phyloP scores from a whole-genome alignment of 345 rosid species.

The Hibiscus syriacus region DNA sequence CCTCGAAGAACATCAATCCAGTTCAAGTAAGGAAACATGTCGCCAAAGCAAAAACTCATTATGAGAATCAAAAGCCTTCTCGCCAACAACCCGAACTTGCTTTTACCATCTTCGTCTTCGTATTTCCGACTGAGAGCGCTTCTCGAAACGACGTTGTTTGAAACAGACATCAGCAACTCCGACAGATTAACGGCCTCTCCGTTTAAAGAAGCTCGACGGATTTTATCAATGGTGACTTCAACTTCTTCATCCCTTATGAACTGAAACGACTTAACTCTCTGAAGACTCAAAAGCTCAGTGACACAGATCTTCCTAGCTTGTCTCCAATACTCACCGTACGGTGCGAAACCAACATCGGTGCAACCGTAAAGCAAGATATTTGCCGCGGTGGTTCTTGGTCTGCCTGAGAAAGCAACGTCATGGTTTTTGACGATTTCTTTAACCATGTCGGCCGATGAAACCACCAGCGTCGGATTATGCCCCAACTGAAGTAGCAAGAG shows the following conservation, averaged over 20 bases:
- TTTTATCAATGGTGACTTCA: not conserved
- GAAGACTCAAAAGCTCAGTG: not conserved
- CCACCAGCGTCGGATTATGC: not conserved
- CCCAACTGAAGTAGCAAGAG: not conserved
- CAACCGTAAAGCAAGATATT: not conserved
- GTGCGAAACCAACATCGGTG: not conserved
- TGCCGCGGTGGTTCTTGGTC: not conserved
- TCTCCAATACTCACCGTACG: conserved; percentile 11
- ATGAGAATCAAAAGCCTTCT: not conserved
- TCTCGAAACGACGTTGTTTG: not conserved
- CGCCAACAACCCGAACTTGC: not conserved
- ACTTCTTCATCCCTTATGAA: not conserved
- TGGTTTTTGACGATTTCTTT: not conserved
- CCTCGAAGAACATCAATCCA: conserved; percentile 1
- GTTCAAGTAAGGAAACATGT: conserved; percentile 5
- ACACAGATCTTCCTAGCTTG: not conserved
- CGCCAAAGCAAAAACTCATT: not conserved
- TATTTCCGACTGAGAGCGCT: not conserved
- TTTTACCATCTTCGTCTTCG: not conserved
- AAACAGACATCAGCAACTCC: not conserved
- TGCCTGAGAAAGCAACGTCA: not conserved
- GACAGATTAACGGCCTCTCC: not conserved
- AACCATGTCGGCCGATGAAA: not conserved
- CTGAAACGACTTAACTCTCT: not conserved
- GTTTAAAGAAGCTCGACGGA: not conserved